These are phyloP conservation scores for Cordyceps javanica DNA, from an alignment of 2,329 filamentous ascomycete genomes.

Conservation along the genomic window DNA sequence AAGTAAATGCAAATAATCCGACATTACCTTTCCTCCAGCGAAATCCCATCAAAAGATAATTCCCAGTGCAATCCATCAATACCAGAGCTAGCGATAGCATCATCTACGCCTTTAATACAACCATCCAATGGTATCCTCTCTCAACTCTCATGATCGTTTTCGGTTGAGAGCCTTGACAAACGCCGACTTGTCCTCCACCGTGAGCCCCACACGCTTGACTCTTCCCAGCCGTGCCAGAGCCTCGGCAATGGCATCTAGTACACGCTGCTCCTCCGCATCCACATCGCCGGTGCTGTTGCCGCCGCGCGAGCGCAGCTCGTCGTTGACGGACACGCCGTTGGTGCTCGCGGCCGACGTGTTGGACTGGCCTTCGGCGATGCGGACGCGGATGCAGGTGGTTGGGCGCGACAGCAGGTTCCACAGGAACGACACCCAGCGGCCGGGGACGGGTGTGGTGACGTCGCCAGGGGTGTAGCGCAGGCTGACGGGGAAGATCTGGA, in stretches of 20 bases:
- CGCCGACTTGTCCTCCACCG: constrained; percentile 71
- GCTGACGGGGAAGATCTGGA: constrained; percentile 84
- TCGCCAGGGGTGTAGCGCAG: constrained; percentile 84
- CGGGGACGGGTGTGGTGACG: constrained; percentile 83
- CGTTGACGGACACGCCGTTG: constrained; percentile 27
- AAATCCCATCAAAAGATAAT: background rate
- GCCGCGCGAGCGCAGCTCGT: constrained; percentile 23
- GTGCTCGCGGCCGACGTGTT: constrained; percentile 39
- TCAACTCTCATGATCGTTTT: constrained; percentile 29
- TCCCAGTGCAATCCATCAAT: constrained; percentile 10
- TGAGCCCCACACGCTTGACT: constrained; percentile 82
- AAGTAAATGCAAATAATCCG: constrained; percentile 11
- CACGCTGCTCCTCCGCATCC: constrained; percentile 54
- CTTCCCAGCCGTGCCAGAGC: constrained; percentile 79
- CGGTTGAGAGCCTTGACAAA: constrained; percentile 67
- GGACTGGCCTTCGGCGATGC: constrained; percentile 71
- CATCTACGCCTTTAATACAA: background rate
- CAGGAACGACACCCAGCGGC: constrained; percentile 64
- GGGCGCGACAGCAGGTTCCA: constrained; percentile 82
- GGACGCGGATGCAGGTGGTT: constrained; percentile 83
- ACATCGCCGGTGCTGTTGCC: constrained; percentile 30
- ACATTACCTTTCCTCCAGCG: background rate
- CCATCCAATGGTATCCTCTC: background rate
- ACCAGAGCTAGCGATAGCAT: background rate
- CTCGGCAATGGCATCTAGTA: constrained; percentile 76